Base-by-base conservation (phyloP, 352 stramenopile genomes). In the Pythium phragmitis region DNA sequence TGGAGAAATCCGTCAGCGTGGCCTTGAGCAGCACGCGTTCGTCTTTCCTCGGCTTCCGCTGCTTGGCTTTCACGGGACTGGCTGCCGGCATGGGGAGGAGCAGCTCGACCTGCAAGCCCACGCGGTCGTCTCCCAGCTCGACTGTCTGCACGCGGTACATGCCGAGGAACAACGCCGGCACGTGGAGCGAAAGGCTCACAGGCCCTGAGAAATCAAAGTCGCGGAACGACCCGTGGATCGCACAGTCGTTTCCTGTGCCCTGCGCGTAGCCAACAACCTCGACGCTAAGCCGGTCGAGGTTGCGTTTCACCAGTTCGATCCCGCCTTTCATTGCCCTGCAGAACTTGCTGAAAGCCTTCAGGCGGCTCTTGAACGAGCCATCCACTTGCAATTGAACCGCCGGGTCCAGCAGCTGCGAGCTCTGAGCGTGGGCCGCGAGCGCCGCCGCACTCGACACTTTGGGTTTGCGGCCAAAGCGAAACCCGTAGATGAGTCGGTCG, bases 401-500 rank as follows among this genome's bases (percentile, higher is more conserved):
- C 23, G 82, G 72, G 53, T 87, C 69, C 6, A 86, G 50, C 21
- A 85, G 57, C 39, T 78, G 75, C 1, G 75, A 9, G 16, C 51
- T 52, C 65, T 78, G 62, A 13, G 49, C 36, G 6, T 72, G 63
- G 26, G 70, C 60, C n/a, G 65, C 75, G 37, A 67, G 55, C 0
- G 69, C 76, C 19, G 80, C 77, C 4, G 75, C 70, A 14, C 67
- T 69, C 0, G 79, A 67, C 6, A 84, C 57, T 0, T 60, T 69
- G 12, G 68, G 51, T 42, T 91, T 93, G 36, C 85, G 77, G 11
- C 85, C 85, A 39, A 93, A 81, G 16, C 82, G 82, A 60, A 93
- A 86, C 7, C 82, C 82, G 43, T 91, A 92, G 23, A 91, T 69
- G 53, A 88, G 82, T 9, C 59, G 63, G 6, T 89, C 75, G 6